phyloP scores from a whole-genome alignment of 2,329 filamentous ascomycete genomes.

The Rosellinia necatrix region DNA sequence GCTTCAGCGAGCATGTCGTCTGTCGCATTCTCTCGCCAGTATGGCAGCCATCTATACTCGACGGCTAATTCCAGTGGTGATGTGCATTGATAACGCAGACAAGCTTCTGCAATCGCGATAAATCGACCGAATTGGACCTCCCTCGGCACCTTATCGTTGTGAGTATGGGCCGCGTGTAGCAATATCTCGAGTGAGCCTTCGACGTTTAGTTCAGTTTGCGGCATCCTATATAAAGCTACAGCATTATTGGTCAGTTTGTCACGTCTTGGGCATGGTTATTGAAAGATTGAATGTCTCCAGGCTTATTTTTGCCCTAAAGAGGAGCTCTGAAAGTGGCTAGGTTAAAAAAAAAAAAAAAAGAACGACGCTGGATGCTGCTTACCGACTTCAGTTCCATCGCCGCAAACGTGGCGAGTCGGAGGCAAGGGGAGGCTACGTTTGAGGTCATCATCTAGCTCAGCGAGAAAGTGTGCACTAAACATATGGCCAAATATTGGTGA shows the following conservation, averaged over 20 bases:
- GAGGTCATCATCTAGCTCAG: conserved; percentile 39
- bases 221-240: conserved; percentile 54
- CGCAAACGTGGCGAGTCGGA: conserved; percentile 42
- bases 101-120: conserved; percentile 57
- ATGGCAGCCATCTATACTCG: conserved; percentile 56
- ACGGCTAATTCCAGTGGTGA: conserved; percentile 55
- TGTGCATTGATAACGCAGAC: conserved; percentile 55
- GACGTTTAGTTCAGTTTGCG: conserved; percentile 53
- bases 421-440: conserved; percentile 41
- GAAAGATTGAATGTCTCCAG: background rate
- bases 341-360: background rate
- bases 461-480: conserved; percentile 43
- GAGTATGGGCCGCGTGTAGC: conserved; percentile 56
- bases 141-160: conserved; percentile 51
- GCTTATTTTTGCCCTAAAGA: background rate
- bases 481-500: conserved; percentile 58
- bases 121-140: conserved; percentile 54
- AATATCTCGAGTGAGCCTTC: conserved; percentile 50
- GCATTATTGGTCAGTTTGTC: background rate
- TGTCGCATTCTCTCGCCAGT: conserved; percentile 47
- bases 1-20: conserved; percentile 56
- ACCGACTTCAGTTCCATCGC: conserved; percentile 48
- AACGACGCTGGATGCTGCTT: background rate
- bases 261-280: background rate
- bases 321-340: background rate